Evolutionary conservation across 768 basidiomycete species (phyloP).

Genomic region (Lactifluus rugatus): DNA sequence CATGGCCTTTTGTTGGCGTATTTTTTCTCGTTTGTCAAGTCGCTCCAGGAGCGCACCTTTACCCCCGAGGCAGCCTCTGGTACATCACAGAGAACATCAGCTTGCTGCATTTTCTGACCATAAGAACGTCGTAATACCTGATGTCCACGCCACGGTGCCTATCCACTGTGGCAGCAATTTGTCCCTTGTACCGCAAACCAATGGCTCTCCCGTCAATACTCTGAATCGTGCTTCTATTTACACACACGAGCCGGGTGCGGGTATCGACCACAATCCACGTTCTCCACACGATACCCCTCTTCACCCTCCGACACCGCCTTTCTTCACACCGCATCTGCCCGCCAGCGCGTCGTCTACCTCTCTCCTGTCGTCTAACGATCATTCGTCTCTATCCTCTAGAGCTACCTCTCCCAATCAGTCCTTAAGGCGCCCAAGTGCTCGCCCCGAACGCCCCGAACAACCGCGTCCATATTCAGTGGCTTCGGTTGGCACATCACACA

Average conservation of each 20-base stretch:
- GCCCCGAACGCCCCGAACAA: too few species aligned
- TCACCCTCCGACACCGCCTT: slow-evolving; percentile 2
- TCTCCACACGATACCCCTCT: neutral
- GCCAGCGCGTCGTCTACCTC: slow-evolving; percentile 8
- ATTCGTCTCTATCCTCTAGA: neutral
- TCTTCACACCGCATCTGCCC: neutral
- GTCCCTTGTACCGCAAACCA: slow-evolving; percentile 26
- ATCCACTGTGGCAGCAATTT: slow-evolving; percentile 27
- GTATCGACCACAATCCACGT: neutral
- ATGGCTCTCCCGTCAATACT: neutral
- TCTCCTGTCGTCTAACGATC: neutral
- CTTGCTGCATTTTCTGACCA: slow-evolving; percentile 32
- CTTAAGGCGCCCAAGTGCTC: neutral
- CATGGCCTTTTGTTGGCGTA: slow-evolving; percentile 30
- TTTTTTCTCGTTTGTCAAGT: slow-evolving; percentile 29
- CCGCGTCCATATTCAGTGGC: slow-evolving; percentile 1
- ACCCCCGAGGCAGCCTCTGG: slow-evolving; percentile 57
- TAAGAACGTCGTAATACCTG: slow-evolving; percentile 21
- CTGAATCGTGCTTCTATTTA: slow-evolving; percentile 16
- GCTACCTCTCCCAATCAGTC: neutral
- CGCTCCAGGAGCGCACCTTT: slow-evolving; percentile 36
- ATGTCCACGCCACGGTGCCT: slow-evolving; percentile 15
- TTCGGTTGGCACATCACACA: neutral
- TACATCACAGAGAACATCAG: slow-evolving; percentile 47
- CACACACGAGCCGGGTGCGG: slow-evolving; percentile 13